Percentiles rank a stretch among this genome's conserved stretches.
Evolutionary conservation across 371 early-diverging fungal species (phyloP).

Genomic region (Mortierella sp.): DNA sequence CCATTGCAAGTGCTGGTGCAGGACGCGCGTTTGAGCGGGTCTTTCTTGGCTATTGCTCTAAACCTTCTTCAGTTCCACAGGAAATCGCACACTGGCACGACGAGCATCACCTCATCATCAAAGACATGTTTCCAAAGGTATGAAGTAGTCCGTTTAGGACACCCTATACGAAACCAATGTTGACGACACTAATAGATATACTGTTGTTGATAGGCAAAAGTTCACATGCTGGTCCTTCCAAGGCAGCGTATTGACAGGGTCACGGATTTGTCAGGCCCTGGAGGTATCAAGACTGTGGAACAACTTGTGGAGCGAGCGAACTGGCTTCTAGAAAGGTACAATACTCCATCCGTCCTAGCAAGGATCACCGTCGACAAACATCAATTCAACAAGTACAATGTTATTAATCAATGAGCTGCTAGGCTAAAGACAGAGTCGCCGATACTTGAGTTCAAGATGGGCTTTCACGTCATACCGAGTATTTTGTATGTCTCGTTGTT

Average conservation of each 20-base stretch:
- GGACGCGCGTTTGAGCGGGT: conserved; percentile 11
- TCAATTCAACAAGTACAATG: no score
- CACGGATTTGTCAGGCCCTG: conserved; percentile 24
- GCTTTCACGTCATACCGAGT: conserved; percentile 71
- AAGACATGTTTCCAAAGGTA: conserved; percentile 66
- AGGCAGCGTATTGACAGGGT: conserved; percentile 53
- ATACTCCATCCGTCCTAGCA: no score
- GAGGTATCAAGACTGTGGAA: conserved; percentile 33
- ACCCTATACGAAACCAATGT: no score
- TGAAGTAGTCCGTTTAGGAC: neutral
- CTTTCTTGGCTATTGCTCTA: conserved; percentile 38
- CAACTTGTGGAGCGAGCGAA: conserved; percentile 16
- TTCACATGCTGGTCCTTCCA: conserved; percentile 64
- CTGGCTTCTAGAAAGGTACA: conserved; percentile 28
- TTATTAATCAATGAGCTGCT: neutral
- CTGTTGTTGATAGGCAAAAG: conserved; percentile 21
- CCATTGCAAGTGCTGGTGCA: neutral
- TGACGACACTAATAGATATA: neutral
- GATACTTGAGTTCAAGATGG: conserved; percentile 57
- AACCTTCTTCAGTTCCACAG: conserved; percentile 52
- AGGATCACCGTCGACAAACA: neutral
- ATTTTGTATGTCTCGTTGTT: conserved; percentile 53
- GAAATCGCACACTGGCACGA: conserved; percentile 49
- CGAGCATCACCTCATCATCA: conserved; percentile 54
- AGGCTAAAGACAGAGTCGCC: conserved; percentile 28